Evolutionary conservation across 176 grass and related monocot genomes (phyloP), one percentile per base, ranked within the genome.

Genomic region (Triticum dicoccoides): DNA sequence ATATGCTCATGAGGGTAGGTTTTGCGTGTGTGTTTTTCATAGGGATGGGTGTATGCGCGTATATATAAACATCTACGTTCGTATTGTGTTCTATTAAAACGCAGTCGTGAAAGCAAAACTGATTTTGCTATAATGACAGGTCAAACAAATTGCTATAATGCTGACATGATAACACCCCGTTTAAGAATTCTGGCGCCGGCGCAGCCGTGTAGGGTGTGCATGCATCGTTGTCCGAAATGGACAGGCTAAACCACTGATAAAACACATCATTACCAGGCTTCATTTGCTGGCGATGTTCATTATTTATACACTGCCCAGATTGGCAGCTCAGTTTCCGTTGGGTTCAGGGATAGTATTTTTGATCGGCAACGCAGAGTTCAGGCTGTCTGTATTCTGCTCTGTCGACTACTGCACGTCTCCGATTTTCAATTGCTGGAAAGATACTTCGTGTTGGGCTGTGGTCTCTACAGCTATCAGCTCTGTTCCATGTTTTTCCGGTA

Each of bases 391-490:
- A 12, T 23, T 39, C 9, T 1, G 76, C 65, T 62, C 17, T 41
- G 52, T 71, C 73, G 30, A 51, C 20, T 9, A 8, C 27, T 10
- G 56, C 80, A 79, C 41, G 33, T 37, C 79, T 83, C 9, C 49
- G 14, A 29, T 84, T 82, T 79, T 79, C 5, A 65, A 86, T 65
- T 65, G 73, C 11, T 65, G 41, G 54, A 44, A 62, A 10, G 54
- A 11, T 54, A 63, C 78, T 39, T 33, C 62, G 23, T 58, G 54
- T 34, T 39, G 39, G 34, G n/a, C 41, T 38, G 51, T 80, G 7
- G 24, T 27, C 47, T 47, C 37, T 38, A 25, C 64, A 76, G 51
- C 69, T 15, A 27, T 86, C 52, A 56, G 58, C 6, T 33, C 9
- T 47, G 27, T 21, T 74, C 30, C 79, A 44, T 64, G 79, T 72